phyloP scores from a whole-genome alignment of 2,329 filamentous ascomycete genomes.

The Colletotrichum spaethianum region DNA sequence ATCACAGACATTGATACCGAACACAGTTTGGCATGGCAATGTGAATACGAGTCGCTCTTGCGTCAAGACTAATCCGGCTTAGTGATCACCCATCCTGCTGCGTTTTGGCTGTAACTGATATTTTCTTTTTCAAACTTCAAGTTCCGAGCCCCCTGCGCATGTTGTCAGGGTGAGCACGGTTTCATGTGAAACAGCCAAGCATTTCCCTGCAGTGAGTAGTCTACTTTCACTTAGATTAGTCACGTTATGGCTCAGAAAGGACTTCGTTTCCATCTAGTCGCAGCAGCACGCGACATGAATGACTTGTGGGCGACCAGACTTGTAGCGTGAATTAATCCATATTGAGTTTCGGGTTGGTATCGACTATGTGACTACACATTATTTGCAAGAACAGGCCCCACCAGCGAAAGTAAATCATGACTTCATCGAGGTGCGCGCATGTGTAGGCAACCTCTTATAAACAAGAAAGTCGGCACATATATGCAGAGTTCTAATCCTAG shows the following conservation, averaged over 20 bases:
- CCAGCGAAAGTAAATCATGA: background rate
- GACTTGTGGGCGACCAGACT: too few species aligned
- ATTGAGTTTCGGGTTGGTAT: slow-evolving; percentile 12
- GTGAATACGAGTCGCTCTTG: background rate
- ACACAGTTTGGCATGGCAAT: background rate
- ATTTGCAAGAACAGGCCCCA: slow-evolving; percentile 16
- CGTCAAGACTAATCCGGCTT: background rate
- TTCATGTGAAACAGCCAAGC: background rate
- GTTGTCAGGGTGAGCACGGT: background rate
- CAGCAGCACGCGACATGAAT: too few species aligned
- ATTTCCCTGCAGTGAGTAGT: background rate
- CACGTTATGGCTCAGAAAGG: too few species aligned
- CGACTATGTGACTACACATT: slow-evolving; percentile 29
- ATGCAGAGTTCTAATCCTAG: background rate
- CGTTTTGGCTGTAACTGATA: too few species aligned
- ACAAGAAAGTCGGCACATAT: slow-evolving; percentile 3
- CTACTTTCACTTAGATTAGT: background rate
- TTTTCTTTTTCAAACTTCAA: background rate
- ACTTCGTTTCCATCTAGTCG: too few species aligned
- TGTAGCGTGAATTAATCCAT: background rate
- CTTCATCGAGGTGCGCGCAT: slow-evolving; percentile 8
- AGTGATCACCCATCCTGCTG: background rate
- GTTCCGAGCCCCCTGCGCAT: background rate
- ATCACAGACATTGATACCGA: background rate
- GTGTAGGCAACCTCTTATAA: background rate